Evolutionary conservation across 148 eudicot species (phyloP), one percentile per base, ranked within the genome.

Genomic region (Rhododendron molle): DNA sequence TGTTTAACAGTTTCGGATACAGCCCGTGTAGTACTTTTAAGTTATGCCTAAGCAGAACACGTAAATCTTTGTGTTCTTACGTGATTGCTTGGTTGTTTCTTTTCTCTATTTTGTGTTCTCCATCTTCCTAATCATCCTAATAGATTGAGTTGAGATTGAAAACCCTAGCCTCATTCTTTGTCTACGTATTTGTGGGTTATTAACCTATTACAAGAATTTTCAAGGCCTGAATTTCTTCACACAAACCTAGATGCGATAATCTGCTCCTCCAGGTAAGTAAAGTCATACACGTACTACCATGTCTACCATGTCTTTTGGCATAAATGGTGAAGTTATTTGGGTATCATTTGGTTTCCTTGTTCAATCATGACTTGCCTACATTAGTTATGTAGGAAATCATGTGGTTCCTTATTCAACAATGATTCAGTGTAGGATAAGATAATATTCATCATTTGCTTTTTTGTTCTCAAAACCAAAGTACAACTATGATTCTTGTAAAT

Each of bases 371-470:
- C 14, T 28, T 43, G 8, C 8, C 0, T 44, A 52, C 38, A 26
- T 85, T 44, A 0, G n/a, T 84, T 77, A 58, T 54, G 32, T 56
- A 12, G 52, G 8, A 8, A 13, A 84, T 50, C 38, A 50, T 14
- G 62, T 11, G 54, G 34, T n/a, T 58, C 73, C 15, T 28, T 9
- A 28, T 67, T 67, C 73, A 67, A 28, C 26, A 15, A 10, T 13
- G 32, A 3, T 12, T 28, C 40, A 38, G 6, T 44, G 52, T 49
- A 21, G 86, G 76, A 52, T 79, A 80, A 47, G 50, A 52, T 23
- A n/a, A 34, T 6, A 28, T 32, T 36, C 86, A 84, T 87, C 86
- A 79, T 46, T 74, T 90, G 89, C 7, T 58, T 38, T 23, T 7
- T 11, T 23, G 4, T 16, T 38, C 40, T 38, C 3, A 72, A 38